These are phyloP conservation scores for Saccharomyces kudriavzevii DNA, from an alignment of 805 yeast genomes.

Conservation along the genomic window DNA sequence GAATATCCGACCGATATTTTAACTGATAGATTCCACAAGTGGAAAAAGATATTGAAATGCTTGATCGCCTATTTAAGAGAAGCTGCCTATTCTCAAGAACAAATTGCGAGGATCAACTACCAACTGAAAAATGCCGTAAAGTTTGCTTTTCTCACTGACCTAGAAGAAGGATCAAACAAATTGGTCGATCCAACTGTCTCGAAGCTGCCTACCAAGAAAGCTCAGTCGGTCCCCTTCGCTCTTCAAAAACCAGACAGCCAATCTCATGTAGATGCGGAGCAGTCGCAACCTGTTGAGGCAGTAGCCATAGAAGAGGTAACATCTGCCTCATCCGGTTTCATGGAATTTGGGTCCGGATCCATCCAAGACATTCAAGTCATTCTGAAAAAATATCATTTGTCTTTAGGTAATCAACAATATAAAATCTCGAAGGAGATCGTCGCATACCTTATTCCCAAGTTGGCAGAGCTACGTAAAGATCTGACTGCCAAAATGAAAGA, in stretches of 20 bases:
- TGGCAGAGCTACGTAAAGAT: conserved; percentile 56
- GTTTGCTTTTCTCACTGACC: conserved; percentile 29
- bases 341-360: conserved; percentile 66
- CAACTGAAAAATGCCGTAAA: conserved; percentile 59
- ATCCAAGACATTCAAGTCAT: conserved; percentile 68
- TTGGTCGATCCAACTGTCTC: conserved; percentile 44
- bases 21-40: conserved; percentile 69
- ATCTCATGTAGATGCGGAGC: conserved; percentile 2
- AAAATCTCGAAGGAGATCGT: conserved; percentile 45
- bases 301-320: conserved; percentile 9
- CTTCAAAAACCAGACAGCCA: conserved; percentile 6
- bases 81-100: conserved; percentile 71
- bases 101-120: conserved; percentile 55
- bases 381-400: conserved; percentile 53
- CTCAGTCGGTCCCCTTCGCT: conserved; percentile 13
- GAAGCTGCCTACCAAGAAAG: conserved; percentile 30
- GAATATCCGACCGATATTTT: conserved; percentile 67
- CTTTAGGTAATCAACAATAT: conserved; percentile 46
- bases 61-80: conserved; percentile 63
- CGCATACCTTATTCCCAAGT: conserved; percentile 44
- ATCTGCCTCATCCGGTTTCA: conserved; percentile 38
- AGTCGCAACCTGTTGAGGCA: conserved; percentile 6
- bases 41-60: conserved; percentile 68
- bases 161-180: conserved; percentile 24
- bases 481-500: conserved; percentile 67